Evolutionary conservation across 1,284 basidiomycete genomes (phyloP).

Genomic region (Cutaneotrichosporon dermatis): DNA sequence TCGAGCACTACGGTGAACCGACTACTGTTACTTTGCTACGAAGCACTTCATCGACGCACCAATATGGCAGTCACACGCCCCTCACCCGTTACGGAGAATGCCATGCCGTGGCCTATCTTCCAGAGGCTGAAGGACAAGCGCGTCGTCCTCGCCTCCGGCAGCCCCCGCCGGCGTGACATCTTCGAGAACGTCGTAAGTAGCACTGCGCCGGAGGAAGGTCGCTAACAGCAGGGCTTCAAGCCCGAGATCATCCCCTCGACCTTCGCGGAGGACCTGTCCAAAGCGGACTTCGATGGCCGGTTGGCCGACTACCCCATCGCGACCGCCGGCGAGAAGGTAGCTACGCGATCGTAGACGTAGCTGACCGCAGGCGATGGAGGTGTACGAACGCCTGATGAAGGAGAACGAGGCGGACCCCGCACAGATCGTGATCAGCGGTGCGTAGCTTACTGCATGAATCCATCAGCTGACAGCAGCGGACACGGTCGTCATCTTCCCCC

Average conservation of each 20-base stretch:
- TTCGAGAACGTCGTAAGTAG: constrained; percentile 67
- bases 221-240: constrained; percentile 63
- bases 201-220: constrained; percentile 15
- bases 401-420: constrained; percentile 76
- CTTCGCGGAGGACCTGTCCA: constrained; percentile 76
- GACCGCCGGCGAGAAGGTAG: constrained; percentile 78
- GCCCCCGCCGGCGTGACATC: constrained; percentile 79
- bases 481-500: constrained; percentile 81
- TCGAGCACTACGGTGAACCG: neutral
- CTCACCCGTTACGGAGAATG: constrained; percentile 61
- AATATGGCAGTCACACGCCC: constrained; percentile 15
- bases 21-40: neutral
- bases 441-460: constrained; percentile 19
- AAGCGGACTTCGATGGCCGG: constrained; percentile 63
- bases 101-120: constrained; percentile 65
- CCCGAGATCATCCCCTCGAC: constrained; percentile 85
- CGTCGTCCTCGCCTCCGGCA: constrained; percentile 78
- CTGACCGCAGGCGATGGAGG: constrained; percentile 64
- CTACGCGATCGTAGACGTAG: neutral
- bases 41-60: neutral
- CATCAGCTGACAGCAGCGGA: constrained; percentile 59
- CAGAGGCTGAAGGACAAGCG: constrained; percentile 65
- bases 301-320: constrained; percentile 90
- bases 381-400: constrained; percentile 76
- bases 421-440: constrained; percentile 88